Percentiles rank a stretch among this genome's conserved stretches.
phyloP scores from a whole-genome alignment of 1,284 basidiomycete species.

The Ustilago tritici region DNA sequence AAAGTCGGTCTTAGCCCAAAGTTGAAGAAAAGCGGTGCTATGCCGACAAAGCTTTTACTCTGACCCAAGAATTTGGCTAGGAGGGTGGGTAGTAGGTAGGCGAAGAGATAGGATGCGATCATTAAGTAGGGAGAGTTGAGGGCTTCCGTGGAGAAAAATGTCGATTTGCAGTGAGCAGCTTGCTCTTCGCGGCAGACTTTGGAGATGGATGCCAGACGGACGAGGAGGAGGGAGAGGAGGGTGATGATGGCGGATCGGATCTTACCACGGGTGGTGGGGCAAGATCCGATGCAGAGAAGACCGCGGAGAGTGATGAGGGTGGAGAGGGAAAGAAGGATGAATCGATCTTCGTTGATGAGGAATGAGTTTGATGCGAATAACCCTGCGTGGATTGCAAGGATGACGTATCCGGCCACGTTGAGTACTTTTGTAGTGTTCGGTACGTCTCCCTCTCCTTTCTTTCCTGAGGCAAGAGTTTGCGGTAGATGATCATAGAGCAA shows the following conservation, averaged over 20 bases:
- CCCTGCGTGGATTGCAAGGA: conserved; percentile 48
- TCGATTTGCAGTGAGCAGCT: conserved; percentile 82
- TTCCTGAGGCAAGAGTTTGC: not conserved
- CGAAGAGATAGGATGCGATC: conserved; percentile 45
- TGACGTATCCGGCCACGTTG: conserved; percentile 21
- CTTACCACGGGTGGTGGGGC: conserved; percentile 75
- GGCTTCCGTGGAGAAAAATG: conserved; percentile 71
- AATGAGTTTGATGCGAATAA: conserved; percentile 79
- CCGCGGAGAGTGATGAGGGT: conserved; percentile 59
- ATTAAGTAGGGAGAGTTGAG: conserved; percentile 56
- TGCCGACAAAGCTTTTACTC: conserved; percentile 54
- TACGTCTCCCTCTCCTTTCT: not conserved
- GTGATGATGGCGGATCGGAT: conserved; percentile 81
- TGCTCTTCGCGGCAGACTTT: conserved; percentile 94
- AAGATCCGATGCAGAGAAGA: conserved; percentile 21
- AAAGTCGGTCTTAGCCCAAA: conserved; percentile 63
- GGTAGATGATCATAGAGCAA: conserved; percentile 13
- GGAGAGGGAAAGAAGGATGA: conserved; percentile 74
- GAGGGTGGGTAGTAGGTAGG: conserved; percentile 43
- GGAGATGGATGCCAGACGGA: conserved; percentile 81
- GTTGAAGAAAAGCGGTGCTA: conserved; percentile 48
- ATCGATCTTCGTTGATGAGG: conserved; percentile 92
- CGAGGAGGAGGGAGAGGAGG: conserved; percentile 77
- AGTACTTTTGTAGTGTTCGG: conserved; percentile 24
- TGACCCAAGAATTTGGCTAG: conserved; percentile 39